Base-by-base conservation (phyloP, 768 basidiomycete species). In the Tephrocybe sp. region DNA sequence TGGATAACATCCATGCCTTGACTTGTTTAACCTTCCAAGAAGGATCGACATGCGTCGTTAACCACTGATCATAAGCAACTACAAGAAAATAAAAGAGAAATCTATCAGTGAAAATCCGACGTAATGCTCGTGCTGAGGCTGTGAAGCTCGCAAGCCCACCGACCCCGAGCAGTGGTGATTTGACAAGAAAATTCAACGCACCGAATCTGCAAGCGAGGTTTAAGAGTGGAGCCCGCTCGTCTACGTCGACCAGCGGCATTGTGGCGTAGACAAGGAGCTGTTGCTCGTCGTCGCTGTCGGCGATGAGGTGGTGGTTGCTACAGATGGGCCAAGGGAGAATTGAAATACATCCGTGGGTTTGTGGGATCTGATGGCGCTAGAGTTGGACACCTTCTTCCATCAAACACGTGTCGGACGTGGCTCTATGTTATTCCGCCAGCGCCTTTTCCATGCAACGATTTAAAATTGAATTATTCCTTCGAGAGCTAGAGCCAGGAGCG, bases 11-110 rank as follows among this genome's bases (percentile, higher is more conserved):
- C 71, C 77, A 80, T 25, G 75, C 71, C 56, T 89, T 90, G 25
- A 84, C 69, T 24, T 85, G 75, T 13, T 73, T 73, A 33, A 88
- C 71, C 57, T 80, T 81, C 78, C 79, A 85, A 24, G 67, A 56
- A 3, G 79, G 71, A 50, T 83, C 77, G 60, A 86, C 61, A 59
- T 85, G 83, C 11, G 86, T 86, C n/a, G 82, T 69, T 39, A 88
- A 69, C 86, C 87, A 90, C 66, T 87, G 86, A 64, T 90, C 88
- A 56, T n/a, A n/a, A n/a, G n/a, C n/a, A 82, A 78, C 0, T 83
- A 78, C 19, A 89, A 86, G 84, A 52, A 5, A 13, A 3, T n/a
- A 6, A 41, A 16, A 10, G 11, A 24, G 6, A 33, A 42, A 51
- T 15, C 47, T 9, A 27, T 31, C n/a, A 29, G 27, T 38, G 21